A percentile compares a stretch with the other conserved stretches of the same genome.
phyloP scores from a whole-genome alignment of 176 grass and related monocot species.

The Phragmites australis region DNA sequence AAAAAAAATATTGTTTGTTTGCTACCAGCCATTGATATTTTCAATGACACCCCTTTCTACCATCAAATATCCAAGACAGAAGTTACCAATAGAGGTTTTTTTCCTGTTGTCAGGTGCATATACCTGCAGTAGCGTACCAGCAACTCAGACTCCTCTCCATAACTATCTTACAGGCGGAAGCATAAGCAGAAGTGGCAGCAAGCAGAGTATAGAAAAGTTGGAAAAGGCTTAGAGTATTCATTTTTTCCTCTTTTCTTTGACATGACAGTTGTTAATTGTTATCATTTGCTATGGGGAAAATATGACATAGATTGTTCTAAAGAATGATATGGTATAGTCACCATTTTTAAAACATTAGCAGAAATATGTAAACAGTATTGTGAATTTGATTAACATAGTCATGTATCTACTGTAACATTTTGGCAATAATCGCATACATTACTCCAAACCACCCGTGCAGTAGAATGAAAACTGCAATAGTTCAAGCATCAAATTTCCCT shows the following conservation, averaged over 20 bases:
- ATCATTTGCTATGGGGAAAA: too few relatives aligned
- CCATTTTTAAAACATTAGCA: background rate
- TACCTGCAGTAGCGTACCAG: background rate
- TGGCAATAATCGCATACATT: background rate
- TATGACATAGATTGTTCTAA: background rate
- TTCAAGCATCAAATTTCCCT: background rate
- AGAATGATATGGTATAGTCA: background rate
- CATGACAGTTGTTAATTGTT: too few relatives aligned
- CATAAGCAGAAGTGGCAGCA: too few relatives aligned
- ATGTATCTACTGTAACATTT: background rate
- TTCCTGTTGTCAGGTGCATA: background rate
- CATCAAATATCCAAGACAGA: background rate
- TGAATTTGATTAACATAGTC: background rate
- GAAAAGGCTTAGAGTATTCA: background rate
- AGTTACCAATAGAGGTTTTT: background rate
- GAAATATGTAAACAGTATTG: background rate
- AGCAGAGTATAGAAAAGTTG: too few relatives aligned
- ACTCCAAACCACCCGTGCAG: background rate
- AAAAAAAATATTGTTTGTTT: background rate
- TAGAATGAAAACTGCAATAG: too few relatives aligned
- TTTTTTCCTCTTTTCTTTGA: too few relatives aligned
- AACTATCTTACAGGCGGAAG: too few relatives aligned
- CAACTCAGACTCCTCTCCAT: background rate
- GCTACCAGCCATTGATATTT: background rate
- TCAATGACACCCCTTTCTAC: background rate